A percentile compares a stretch with the other conserved stretches of the same genome.
These are phyloP conservation scores for Talaromyces piceae DNA, from an alignment of 2,329 filamentous ascomycete species.

Conservation along the genomic window DNA sequence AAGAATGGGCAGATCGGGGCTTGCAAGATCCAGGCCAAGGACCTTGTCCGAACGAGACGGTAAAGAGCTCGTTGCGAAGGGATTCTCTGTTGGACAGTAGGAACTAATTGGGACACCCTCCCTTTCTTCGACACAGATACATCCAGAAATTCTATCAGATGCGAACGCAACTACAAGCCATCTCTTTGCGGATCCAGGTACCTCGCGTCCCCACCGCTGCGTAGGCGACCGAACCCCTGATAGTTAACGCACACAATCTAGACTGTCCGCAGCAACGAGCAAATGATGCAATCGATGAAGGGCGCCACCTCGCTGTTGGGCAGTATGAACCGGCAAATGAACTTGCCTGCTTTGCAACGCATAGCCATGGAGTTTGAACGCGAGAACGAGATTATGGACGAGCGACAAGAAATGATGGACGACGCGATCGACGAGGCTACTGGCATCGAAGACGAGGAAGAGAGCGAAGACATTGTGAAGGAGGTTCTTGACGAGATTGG, in stretches of 20 bases:
- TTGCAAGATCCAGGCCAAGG: conserved; percentile 96
- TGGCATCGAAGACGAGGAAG: conserved; percentile 82
- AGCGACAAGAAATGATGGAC: conserved; percentile 99
- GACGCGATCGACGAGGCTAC: conserved; percentile 97
- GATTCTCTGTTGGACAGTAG: too few relatives aligned
- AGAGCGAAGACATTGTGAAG: conserved; percentile 93
- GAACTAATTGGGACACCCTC: too few relatives aligned
- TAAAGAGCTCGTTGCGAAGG: too few relatives aligned
- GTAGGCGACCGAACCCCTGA: background rate
- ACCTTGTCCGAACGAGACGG: conserved; percentile 84
- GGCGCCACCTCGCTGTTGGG: conserved; percentile 86
- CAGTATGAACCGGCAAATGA: conserved; percentile 98
- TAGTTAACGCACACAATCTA: conserved; percentile 32
- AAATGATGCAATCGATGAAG: conserved; percentile 99
- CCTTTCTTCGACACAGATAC: conserved; percentile 59
- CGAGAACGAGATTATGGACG: conserved; percentile 99
- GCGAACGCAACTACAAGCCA: conserved; percentile 93
- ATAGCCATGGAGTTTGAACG: conserved; percentile 99
- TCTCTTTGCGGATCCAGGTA: conserved; percentile 89
- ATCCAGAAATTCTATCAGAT: conserved; percentile 98
- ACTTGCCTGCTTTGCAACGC: conserved; percentile 84
- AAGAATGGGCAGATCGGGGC: conserved; percentile 99
- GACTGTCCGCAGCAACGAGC: conserved; percentile 96
- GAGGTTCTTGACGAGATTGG: conserved; percentile 96
- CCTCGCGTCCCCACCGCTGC: conserved; percentile 8